Conservation (phyloP, 495 filamentous ascomycete genomes). For the Bacidia rubella region DNA sequence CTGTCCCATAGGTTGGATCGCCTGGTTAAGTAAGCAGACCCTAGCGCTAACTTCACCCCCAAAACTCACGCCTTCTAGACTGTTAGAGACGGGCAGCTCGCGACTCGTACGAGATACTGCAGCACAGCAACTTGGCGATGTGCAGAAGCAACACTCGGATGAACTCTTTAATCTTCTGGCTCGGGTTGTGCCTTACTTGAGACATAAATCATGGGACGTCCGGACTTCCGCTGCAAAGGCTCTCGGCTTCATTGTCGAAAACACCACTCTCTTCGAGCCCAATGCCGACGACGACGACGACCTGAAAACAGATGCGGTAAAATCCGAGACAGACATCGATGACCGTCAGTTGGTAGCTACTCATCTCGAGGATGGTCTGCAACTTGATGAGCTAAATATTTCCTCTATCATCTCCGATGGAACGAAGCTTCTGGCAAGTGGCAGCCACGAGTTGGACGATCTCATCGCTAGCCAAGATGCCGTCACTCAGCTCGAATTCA, state of each 20-base stretch:
- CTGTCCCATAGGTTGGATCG: slow-evolving; percentile 59
- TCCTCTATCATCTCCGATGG: slow-evolving; percentile 66
- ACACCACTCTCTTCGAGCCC: slow-evolving; percentile 78
- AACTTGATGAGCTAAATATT: slow-evolving; percentile 63
- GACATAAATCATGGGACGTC: slow-evolving; percentile 92
- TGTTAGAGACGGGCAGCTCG: slow-evolving; percentile 93
- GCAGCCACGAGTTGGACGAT: slow-evolving; percentile 71
- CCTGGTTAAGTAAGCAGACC: slow-evolving; percentile 71
- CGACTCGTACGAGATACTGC: slow-evolving; percentile 89
- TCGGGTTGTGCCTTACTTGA: slow-evolving; percentile 83
- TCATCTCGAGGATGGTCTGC: slow-evolving; percentile 42
- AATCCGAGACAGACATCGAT: slow-evolving; percentile 23
- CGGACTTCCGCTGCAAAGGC: slow-evolving; percentile 82
- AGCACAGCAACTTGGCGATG: slow-evolving; percentile 89
- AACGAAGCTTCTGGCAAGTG: slow-evolving; percentile 67
- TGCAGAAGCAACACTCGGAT: slow-evolving; percentile 93
- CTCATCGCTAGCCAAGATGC: slow-evolving; percentile 70
- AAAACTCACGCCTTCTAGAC: slow-evolving; percentile 40
- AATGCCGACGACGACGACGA: slow-evolving; percentile 56
- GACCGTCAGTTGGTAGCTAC: slow-evolving; percentile 17
- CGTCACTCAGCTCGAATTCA: slow-evolving; percentile 60
- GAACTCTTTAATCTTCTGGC: slow-evolving; percentile 95
- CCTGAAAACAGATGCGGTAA: slow-evolving; percentile 39
- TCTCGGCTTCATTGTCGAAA: slow-evolving; percentile 79
- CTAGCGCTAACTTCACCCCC: slow-evolving; percentile 3